Percentiles rank a stretch among this genome's conserved stretches.
phyloP scores from a whole-genome alignment of 1,139 yeast species.

The Saccharomyces hybrid region DNA sequence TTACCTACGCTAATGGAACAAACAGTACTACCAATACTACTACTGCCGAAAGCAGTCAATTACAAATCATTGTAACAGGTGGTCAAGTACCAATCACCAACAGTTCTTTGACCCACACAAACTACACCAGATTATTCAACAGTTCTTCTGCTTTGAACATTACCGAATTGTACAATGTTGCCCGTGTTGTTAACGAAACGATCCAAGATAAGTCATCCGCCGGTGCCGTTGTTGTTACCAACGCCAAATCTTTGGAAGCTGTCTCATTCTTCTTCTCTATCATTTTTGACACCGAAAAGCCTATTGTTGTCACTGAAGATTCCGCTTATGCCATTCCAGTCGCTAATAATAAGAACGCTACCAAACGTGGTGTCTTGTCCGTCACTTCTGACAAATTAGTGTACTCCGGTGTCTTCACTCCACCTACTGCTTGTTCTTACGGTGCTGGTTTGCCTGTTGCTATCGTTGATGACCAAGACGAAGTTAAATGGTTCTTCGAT shows the following conservation, averaged over 20 bases:
- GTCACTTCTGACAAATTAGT: slow-evolving; percentile 19
- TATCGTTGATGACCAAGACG: slow-evolving; percentile 9
- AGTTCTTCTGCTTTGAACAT: slow-evolving; percentile 18
- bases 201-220: slow-evolving; percentile 13
- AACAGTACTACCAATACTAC: slow-evolving; percentile 6
- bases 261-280: slow-evolving; percentile 27
- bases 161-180: slow-evolving; percentile 24
- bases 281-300: slow-evolving; percentile 21
- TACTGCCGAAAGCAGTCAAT: slow-evolving; percentile 6
- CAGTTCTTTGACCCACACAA: slow-evolving; percentile 13
- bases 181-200: slow-evolving; percentile 17
- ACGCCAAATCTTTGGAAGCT: slow-evolving; percentile 21
- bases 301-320: slow-evolving; percentile 24
- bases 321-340: slow-evolving; percentile 20
- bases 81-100: slow-evolving; percentile 19
- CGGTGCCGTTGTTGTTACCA: slow-evolving; percentile 23
- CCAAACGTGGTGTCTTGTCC: slow-evolving; percentile 25
- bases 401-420: slow-evolving; percentile 26
- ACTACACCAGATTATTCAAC: slow-evolving; percentile 20
- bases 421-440: slow-evolving; percentile 13
- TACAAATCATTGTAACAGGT: slow-evolving; percentile 25
- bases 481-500: slow-evolving; percentile 22
- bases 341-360: slow-evolving; percentile 18
- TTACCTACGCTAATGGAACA: slow-evolving; percentile 6
- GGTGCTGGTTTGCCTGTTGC: slow-evolving; percentile 23